Evolutionary conservation across 1,284 basidiomycete species (phyloP), one percentile per base, ranked within the genome.

Genomic region (Volvariella volvacea): DNA sequence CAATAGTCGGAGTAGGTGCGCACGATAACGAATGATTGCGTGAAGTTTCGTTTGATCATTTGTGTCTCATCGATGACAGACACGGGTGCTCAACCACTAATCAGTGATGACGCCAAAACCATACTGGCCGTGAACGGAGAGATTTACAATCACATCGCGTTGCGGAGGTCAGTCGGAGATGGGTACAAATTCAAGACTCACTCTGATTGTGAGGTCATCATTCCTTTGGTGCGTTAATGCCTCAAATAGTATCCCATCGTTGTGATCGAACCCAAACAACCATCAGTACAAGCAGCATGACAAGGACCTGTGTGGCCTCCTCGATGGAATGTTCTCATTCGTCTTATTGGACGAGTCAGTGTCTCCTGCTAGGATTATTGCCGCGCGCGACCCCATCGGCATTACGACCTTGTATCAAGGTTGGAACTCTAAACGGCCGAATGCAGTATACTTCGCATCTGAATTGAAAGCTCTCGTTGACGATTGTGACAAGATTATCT

Each of bases 311-410:
- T 89, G 88, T 67, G 66, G 68, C 59, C 73, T 82, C 63, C 86
- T 99, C 49, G 96, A 99, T 62, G 96, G 96, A 55, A 97, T 99
- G 92, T 99, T 99, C 72, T 94, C 93, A 9, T 99, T 99, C 60
- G 87, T 97, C 52, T 79, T 99, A 36, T 74, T 99, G 47, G 96
- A 99, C 68, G 92, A 93, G 59, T 88, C 89, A 9, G 85, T 90
- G 47, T 74, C 86, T 1, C 95, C 96, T 4, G 77, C 92, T 32
- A 83, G 94, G 48, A 74, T 98, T 50, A 91, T 99, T 57, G 95
- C 95, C 45, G 93, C 94, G 17, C 86, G 96, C 44, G 96, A 99
- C 65, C 94, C 96, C 20, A 89, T 99, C 60, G 96, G 96, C 32
- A 93, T 99, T 65, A 99, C 96, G 38, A 98, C 96, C 9, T 76